These are phyloP conservation scores for Solanum chmielewskii DNA, from an alignment of 257 asterid genomes.

Conservation along the genomic window DNA sequence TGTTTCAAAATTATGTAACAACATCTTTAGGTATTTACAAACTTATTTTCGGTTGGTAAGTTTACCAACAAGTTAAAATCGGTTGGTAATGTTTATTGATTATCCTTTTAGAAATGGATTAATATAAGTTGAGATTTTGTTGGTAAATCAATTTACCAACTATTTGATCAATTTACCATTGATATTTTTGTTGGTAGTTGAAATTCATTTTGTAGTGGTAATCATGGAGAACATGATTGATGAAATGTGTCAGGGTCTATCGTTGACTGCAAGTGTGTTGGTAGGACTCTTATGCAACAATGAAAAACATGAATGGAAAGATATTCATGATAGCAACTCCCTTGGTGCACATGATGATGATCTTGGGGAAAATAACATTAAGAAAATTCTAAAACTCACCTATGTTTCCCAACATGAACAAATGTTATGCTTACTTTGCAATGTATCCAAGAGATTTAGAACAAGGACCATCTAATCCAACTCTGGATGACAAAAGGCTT, in stretches of 20 bases:
- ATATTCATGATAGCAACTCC: background rate
- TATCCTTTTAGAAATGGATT: no score
- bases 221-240: background rate
- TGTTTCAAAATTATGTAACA: no score
- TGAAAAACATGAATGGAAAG: constrained; percentile 1
- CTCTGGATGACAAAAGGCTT: constrained; percentile 15
- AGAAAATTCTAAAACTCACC: constrained; percentile 8
- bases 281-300: background rate
- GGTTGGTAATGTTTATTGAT: no score
- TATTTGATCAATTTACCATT: no score
- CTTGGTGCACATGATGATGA: background rate
- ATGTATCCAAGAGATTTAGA: constrained; percentile 8
- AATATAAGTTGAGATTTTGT: no score
- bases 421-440: constrained; percentile 12
- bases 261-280: constrained; percentile 3
- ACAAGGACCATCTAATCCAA: constrained; percentile 8
- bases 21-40: no score
- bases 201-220: background rate
- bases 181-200: no score
- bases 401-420: constrained; percentile 9
- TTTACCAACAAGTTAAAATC: no score
- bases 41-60: no score
- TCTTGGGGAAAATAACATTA: background rate
- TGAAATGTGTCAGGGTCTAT: constrained; percentile 7
- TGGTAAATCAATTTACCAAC: no score